Evolutionary conservation across 495 filamentous ascomycete species (phyloP).

Genomic region (Xylaria longipes): DNA sequence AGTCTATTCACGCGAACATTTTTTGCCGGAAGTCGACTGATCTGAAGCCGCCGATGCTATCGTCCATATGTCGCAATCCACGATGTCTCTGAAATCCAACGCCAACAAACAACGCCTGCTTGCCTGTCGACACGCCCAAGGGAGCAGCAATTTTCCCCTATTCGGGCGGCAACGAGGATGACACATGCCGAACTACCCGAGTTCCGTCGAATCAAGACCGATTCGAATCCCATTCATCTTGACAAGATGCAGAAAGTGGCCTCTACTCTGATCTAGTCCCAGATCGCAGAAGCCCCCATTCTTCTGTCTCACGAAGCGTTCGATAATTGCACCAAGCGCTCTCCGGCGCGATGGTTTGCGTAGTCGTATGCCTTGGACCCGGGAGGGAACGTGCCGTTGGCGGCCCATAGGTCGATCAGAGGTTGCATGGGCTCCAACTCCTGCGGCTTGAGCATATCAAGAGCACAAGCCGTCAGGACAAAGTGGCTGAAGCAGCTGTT

Average conservation of each 20-base stretch:
- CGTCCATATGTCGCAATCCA: background rate
- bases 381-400: constrained; percentile 79
- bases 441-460: constrained; percentile 79
- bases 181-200: constrained; percentile 10
- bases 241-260: background rate
- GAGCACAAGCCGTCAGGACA: constrained; percentile 83
- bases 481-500: constrained; percentile 98
- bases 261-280: background rate
- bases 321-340: constrained; percentile 50
- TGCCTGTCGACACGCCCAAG: background rate
- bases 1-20: background rate
- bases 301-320: constrained; percentile 30
- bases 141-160: background rate
- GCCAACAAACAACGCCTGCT: constrained; percentile 15
- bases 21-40: constrained; percentile 3
- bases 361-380: constrained; percentile 66
- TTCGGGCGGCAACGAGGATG: constrained; percentile 1
- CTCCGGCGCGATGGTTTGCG: constrained; percentile 57
- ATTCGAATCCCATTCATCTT: background rate
- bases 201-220: background rate
- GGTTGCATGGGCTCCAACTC: constrained; percentile 95
- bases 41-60: constrained; percentile 20
- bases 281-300: background rate
- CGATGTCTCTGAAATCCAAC: constrained; percentile 13
- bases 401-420: constrained; percentile 86